Conservation (phyloP, 2,329 filamentous ascomycete genomes). For the Colletotrichum shisoi region DNA sequence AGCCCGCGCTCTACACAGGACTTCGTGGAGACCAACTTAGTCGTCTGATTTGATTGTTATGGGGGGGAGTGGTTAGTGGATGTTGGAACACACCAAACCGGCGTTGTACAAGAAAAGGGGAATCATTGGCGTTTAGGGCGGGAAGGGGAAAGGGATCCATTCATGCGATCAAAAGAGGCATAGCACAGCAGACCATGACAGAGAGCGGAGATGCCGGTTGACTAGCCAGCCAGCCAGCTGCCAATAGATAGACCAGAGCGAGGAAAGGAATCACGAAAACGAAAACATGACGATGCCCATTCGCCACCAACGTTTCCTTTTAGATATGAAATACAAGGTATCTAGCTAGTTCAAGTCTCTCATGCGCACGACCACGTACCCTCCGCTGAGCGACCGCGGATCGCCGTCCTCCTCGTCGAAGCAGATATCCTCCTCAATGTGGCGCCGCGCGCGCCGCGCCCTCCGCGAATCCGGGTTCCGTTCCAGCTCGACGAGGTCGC, state of each 20-base stretch:
- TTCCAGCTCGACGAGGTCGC: slow-evolving; percentile 50
- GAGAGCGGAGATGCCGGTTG: not conserved
- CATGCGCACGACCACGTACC: slow-evolving; percentile 63
- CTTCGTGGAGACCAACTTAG: slow-evolving; percentile 64
- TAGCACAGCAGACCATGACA: slow-evolving; percentile 30
- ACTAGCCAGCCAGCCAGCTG: not conserved
- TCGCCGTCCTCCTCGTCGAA: slow-evolving; percentile 62
- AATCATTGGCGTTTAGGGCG: slow-evolving; percentile 27
- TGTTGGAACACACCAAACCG: slow-evolving; percentile 9
- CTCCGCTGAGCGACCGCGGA: slow-evolving; percentile 57
- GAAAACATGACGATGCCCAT: not conserved
- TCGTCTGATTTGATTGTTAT: slow-evolving; percentile 46
- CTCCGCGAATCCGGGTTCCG: slow-evolving; percentile 39
- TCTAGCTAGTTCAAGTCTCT: slow-evolving; percentile 61
- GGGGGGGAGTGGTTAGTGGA: not conserved
- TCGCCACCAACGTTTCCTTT: slow-evolving; percentile 3
- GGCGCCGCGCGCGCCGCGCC: slow-evolving; percentile 43
- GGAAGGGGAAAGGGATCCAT: not conserved
- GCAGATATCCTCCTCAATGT: slow-evolving; percentile 50
- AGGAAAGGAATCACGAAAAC: slow-evolving; percentile 3
- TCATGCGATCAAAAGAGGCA: slow-evolving; percentile 31
- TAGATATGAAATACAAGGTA: slow-evolving; percentile 32
- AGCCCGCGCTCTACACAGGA: slow-evolving; percentile 50
- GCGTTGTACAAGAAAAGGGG: slow-evolving; percentile 22
- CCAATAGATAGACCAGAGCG: slow-evolving; percentile 5